Base-by-base conservation (phyloP, 2,329 filamentous ascomycete genomes). In the Colletotrichum chrysophilum region DNA sequence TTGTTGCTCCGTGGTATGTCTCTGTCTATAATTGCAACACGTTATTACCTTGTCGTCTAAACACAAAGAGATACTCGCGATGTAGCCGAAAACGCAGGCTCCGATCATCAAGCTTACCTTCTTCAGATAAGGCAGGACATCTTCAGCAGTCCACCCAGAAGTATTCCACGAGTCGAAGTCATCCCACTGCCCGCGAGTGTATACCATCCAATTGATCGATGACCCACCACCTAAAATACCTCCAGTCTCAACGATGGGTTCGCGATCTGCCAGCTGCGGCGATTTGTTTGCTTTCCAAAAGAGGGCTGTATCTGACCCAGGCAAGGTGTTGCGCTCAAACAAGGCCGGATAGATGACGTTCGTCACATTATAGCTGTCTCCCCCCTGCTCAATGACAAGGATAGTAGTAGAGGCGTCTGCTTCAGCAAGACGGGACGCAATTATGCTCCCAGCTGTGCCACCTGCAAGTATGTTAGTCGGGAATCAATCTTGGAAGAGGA, bases 131-230 rank as follows among this genome's bases (percentile, higher is more conserved):
- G 81, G 83, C 3, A 82, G 36, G 12, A 85, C 55, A 2, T 83
- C 84, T 2, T 85, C 72, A 0, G 81, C 78, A 1, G 79, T 78
- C 83, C 84, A 86, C 1, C 84, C 84, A 9, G 79, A 78, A 0
- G 79, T 81, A 1, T 82, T 79, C 84, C 84, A 86, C 0, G 81
- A 79, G 38, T 86, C 81, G 36, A 80, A 82, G 28, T 85, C 84
- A 1, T 78, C 76, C 2, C 79, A 76, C 30, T 85, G 83, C 4
- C 81, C 80, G 43, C 82, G 78, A 4, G 78, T 82, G 52, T 84
- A 84, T 70, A 82, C 82, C 76, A 81, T 78, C 66, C 83, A 78
- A 65, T 84, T 84, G 76, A 84, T 81, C 5, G 82, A 81, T 3
- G 82, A 84, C 12, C 82, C 81, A 4, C 82, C 82, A 8, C 83